Evolutionary conservation across 345 rosid species (phyloP).

Genomic region (Carallia brachiata): DNA sequence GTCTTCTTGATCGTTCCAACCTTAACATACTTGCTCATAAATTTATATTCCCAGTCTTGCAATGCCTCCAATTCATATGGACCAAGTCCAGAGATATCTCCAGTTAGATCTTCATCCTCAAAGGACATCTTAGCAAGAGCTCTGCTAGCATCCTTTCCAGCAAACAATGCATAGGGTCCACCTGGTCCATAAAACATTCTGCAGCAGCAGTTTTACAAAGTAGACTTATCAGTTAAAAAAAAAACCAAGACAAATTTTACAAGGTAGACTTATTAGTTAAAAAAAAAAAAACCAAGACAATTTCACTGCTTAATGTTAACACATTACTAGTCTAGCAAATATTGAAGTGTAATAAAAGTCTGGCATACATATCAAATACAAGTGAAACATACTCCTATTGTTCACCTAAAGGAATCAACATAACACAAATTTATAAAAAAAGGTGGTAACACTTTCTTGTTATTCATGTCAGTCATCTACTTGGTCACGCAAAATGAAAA

Average conservation of each 20-base stretch:
- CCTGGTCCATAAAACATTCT: conserved; percentile 99
- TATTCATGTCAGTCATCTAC: too few relatives aligned
- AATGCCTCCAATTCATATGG: conserved; percentile 93
- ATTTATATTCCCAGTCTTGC: conserved; percentile 99
- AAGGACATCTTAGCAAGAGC: conserved; percentile 99
- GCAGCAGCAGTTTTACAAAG: conserved; percentile 19
- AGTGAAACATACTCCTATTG: background rate
- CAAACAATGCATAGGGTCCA: conserved; percentile 93
- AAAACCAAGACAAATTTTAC: too few relatives aligned
- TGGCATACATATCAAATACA: background rate
- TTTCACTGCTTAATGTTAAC: too few relatives aligned
- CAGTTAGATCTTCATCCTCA: conserved; percentile 85
- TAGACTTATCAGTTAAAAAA: background rate
- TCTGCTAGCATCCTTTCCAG: conserved; percentile 95
- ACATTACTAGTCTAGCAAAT: too few relatives aligned
- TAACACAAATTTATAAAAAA: too few relatives aligned
- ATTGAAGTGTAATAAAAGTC: background rate
- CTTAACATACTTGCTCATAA: conserved; percentile 91
- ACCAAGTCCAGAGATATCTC: conserved; percentile 92
- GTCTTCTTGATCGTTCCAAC: conserved; percentile 73
- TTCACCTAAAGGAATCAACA: background rate
- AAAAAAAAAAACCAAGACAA: too few relatives aligned
- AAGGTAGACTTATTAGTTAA: too few relatives aligned
- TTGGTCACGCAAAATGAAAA: too few relatives aligned
- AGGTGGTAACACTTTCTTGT: too few relatives aligned